Evolutionary conservation across 768 basidiomycete genomes (phyloP), one percentile per base, ranked within the genome.

Genomic region (Termitomyces sp.): DNA sequence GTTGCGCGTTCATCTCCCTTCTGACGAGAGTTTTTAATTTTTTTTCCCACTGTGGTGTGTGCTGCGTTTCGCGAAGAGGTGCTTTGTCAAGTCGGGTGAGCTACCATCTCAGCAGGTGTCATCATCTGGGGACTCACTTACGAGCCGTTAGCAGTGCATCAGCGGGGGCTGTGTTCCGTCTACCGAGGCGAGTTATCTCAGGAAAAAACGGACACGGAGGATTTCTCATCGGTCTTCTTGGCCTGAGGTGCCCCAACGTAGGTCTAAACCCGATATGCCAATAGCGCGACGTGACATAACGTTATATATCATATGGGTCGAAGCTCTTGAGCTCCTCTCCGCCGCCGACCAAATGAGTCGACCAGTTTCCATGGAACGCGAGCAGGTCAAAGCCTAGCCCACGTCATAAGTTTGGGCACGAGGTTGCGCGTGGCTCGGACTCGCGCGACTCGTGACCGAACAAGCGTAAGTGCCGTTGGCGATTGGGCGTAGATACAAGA

Each of bases 341-440:
- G 40, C 40, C 40, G 40, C 40, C 40, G 40, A 40, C 40, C 40
- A 12, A 34, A 34, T 34, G 19, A 40, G 40, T 40, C 40, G 6
- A 37, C 19, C 6, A 19, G 0, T 19, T 40, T 40, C 40, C 6
- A 40, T 40, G n/a, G 40, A 40, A 40, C n/a, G 19, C 40, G 40
- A n/a, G n/a, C n/a, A n/a, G n/a, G n/a, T n/a, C n/a, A n/a, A n/a
- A n/a, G n/a, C n/a, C n/a, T n/a, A n/a, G n/a, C n/a, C n/a, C 40
- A 19, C 40, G 40, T 19, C 40, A 40, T 40, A 9, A 9, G 7
- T n/a, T 52, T n/a, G 51, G 39, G 51, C 51, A 52, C 40, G 40
- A 42, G 51, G 34, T 54, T 51, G 41, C 57, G 57, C 46, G 55
- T 39, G 41, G 35, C 53, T 50, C 57, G 57, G 57, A 57, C 25